Evolutionary conservation across 257 asterid species (phyloP).

Genomic region (Solanum verrucosum): DNA sequence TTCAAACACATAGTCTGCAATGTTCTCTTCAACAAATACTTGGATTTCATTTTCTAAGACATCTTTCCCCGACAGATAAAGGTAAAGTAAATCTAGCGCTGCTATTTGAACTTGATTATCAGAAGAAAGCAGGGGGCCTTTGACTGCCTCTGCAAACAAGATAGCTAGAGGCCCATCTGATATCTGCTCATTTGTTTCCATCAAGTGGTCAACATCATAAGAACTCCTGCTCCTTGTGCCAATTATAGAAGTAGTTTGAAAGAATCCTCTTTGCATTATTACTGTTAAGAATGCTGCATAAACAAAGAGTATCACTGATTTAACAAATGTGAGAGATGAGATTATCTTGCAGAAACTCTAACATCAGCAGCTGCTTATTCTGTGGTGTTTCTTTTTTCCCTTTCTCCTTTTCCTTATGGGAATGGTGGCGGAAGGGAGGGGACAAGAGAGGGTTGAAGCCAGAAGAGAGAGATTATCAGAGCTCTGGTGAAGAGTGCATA

Average conservation of each 20-base stretch:
- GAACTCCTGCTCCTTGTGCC: constrained; percentile 23
- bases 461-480: neutral
- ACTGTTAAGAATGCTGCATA: constrained; percentile 76
- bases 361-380: neutral
- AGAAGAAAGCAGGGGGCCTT: constrained; percentile 89
- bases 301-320: constrained; percentile 8
- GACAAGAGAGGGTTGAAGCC: neutral
- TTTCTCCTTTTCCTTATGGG: neutral
- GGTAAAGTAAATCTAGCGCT: constrained; percentile 50
- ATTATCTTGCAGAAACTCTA: neutral
- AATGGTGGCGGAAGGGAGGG: neutral
- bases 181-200: constrained; percentile 41
- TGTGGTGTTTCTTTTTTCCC: neutral
- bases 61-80: constrained; percentile 45
- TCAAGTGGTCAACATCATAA: constrained; percentile 43
- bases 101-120: constrained; percentile 85
- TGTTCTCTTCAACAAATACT: constrained; percentile 61
- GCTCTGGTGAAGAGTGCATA: neutral
- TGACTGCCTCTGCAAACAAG: constrained; percentile 93
- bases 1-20: constrained; percentile 86
- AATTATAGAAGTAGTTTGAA: constrained; percentile 36
- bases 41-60: constrained; percentile 44
- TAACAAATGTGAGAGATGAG: neutral
- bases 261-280: constrained; percentile 71
- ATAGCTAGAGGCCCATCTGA: constrained; percentile 42